A percentile compares a stretch with the other conserved stretches of the same genome.
Evolutionary conservation across 805 yeast species (phyloP).

Genomic region (Helenozyma rhizophorensis): DNA sequence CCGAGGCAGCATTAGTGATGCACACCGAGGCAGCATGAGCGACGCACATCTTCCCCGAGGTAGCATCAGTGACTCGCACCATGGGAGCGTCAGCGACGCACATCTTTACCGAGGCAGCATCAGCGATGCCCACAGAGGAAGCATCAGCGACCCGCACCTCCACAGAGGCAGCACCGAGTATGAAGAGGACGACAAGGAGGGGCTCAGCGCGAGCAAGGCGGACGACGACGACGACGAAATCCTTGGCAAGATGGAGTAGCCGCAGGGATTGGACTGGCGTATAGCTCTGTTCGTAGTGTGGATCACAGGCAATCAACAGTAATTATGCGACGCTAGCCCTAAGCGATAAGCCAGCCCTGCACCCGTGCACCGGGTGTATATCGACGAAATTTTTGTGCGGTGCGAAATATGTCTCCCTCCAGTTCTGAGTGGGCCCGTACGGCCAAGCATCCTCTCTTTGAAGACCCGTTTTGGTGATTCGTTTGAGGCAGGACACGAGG

Average conservation of each 20-base stretch:
- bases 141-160: too few species aligned
- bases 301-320: too few species aligned
- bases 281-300: too few species aligned
- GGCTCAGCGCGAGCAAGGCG: conserved; percentile 1
- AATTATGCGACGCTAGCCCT: too few species aligned
- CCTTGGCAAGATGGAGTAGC: conserved; percentile 15
- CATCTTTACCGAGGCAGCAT: too few species aligned
- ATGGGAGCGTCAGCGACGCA: too few species aligned
- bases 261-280: too few species aligned
- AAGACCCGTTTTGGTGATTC: conserved; percentile 42
- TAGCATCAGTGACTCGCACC: too few species aligned
- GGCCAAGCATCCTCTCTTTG: conserved; percentile 25
- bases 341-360: neutral
- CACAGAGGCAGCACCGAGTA: conserved; percentile 2
- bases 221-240: conserved; percentile 16
- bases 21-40: too few species aligned
- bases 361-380: conserved; percentile 12
- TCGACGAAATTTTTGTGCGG: neutral
- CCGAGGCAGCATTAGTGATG: too few species aligned
- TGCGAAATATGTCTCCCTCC: conserved; percentile 2
- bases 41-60: too few species aligned
- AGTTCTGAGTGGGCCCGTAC: conserved; percentile 13
- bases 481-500: conserved; percentile 31
- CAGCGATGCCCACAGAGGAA: too few species aligned
- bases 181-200: conserved; percentile 11